Conservation (phyloP, 768 basidiomycete genomes). For the Flagelloscypha sp. region DNA sequence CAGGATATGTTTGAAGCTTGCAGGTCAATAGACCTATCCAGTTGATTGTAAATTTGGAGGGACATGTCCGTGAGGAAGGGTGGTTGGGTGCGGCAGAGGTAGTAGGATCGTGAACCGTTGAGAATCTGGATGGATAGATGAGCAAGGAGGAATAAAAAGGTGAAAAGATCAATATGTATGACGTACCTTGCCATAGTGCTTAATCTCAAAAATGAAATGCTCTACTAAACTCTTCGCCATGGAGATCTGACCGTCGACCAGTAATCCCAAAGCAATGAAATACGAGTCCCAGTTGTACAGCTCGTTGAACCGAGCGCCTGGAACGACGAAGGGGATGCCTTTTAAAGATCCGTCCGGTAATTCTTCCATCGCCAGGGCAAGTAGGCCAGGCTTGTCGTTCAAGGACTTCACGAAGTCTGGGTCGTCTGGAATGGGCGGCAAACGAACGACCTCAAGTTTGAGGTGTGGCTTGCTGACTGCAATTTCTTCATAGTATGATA, state of each 20-base stretch:
- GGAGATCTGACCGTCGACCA: conserved; percentile 88
- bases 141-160: no score
- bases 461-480: conserved; percentile 89
- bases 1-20: conserved; percentile 71
- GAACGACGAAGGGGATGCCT: conserved; percentile 95
- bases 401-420: conserved; percentile 84
- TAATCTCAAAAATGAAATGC: conserved; percentile 98
- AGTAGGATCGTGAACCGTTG: conserved; percentile 93
- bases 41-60: conserved; percentile 93
- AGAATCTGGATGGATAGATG: no score
- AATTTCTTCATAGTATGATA: conserved; percentile 89
- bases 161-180: no score
- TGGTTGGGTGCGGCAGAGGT: conserved; percentile 92
- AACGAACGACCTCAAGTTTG: conserved; percentile 84
- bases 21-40: conserved; percentile 77
- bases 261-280: conserved; percentile 87
- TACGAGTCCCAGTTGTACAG: conserved; percentile 95
- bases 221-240: conserved; percentile 99
- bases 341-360: conserved; percentile 77
- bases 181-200: conserved; percentile 96
- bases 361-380: conserved; percentile 94
- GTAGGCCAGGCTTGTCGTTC: conserved; percentile 88
- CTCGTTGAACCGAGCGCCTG: conserved; percentile 93
- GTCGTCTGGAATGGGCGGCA: conserved; percentile 83
- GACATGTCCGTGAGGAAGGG: conserved; percentile 99